Conservation (phyloP, 768 basidiomycete genomes). For the Calocybe indica region DNA sequence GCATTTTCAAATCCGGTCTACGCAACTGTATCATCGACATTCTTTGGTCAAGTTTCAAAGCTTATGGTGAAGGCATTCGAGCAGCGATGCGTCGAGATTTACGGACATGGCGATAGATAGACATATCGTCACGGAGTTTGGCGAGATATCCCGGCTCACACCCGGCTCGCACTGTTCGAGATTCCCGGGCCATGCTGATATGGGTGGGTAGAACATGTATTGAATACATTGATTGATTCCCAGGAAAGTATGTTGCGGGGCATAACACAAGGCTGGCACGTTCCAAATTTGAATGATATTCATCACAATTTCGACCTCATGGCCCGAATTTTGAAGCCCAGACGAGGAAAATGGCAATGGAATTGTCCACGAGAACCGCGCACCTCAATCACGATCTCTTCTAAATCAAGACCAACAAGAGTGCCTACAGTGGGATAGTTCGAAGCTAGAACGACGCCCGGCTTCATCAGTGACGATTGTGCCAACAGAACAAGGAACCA, state of each 20-base stretch:
- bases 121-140: neutral
- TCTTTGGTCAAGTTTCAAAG: constrained; percentile 82
- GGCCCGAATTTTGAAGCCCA: constrained; percentile 27
- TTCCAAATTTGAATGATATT: neutral
- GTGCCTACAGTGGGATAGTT: constrained; percentile 41
- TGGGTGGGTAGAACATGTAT: no score
- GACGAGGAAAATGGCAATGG: constrained; percentile 49
- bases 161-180: neutral
- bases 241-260: neutral
- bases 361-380: constrained; percentile 30
- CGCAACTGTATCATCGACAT: constrained; percentile 73
- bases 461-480: neutral
- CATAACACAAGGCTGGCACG: no score
- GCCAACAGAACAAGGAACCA: constrained; percentile 7
- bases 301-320: constrained; percentile 8
- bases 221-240: neutral
- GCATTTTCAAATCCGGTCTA: constrained; percentile 86
- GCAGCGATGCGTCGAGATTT: constrained; percentile 68
- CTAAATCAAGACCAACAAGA: constrained; percentile 41
- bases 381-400: constrained; percentile 45
- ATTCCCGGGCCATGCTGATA: neutral
- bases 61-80: constrained; percentile 95
- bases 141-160: neutral
- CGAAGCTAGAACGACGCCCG: constrained; percentile 19
- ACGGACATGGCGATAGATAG: constrained; percentile 40